Percentiles rank a stretch among this genome's conserved stretches.
These are phyloP conservation scores for Auricularia cornea DNA, from an alignment of 768 basidiomycete species.

Conservation along the genomic window DNA sequence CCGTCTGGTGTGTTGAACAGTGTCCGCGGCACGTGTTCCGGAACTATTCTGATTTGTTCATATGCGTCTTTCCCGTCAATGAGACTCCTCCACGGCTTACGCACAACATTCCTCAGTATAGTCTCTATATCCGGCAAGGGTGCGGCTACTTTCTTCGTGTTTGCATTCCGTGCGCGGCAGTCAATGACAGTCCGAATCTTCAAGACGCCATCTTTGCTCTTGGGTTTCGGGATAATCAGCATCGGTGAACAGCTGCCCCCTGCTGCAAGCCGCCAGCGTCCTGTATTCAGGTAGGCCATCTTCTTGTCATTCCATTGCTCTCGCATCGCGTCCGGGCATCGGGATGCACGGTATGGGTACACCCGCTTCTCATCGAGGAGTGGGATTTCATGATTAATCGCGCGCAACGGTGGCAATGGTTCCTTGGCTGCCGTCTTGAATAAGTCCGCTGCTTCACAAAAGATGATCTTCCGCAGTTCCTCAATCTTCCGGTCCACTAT, in stretches of 20 bases:
- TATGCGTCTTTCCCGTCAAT: slow-evolving; percentile 11
- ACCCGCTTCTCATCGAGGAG: slow-evolving; percentile 26
- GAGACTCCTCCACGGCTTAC: background rate
- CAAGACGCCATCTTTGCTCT: background rate
- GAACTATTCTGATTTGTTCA: slow-evolving; percentile 10
- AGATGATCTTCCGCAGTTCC: background rate
- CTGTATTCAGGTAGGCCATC: slow-evolving; percentile 5
- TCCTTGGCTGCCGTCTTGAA: slow-evolving; percentile 9
- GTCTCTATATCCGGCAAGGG: slow-evolving; percentile 6
- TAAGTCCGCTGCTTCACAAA: background rate
- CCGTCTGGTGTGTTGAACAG: slow-evolving; percentile 9
- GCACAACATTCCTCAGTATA: slow-evolving; percentile 3
- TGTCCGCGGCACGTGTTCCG: slow-evolving; percentile 9
- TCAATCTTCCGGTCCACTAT: background rate
- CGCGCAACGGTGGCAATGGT: slow-evolving; percentile 29
- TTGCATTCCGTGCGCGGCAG: slow-evolving; percentile 4
- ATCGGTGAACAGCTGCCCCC: slow-evolving; percentile 7
- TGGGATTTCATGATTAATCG: slow-evolving; percentile 34
- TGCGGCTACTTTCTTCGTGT: slow-evolving; percentile 1
- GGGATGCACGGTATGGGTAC: slow-evolving; percentile 24
- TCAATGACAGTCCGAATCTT: slow-evolving; percentile 4
- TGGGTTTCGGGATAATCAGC: slow-evolving; percentile 5
- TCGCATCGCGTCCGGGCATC: slow-evolving; percentile 24
- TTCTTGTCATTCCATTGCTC: slow-evolving; percentile 24
- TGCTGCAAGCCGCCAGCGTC: slow-evolving; percentile 5